These are phyloP conservation scores for Symbiodinium pilosum DNA, from an alignment of 73 alveolate species.

Conservation along the genomic window DNA sequence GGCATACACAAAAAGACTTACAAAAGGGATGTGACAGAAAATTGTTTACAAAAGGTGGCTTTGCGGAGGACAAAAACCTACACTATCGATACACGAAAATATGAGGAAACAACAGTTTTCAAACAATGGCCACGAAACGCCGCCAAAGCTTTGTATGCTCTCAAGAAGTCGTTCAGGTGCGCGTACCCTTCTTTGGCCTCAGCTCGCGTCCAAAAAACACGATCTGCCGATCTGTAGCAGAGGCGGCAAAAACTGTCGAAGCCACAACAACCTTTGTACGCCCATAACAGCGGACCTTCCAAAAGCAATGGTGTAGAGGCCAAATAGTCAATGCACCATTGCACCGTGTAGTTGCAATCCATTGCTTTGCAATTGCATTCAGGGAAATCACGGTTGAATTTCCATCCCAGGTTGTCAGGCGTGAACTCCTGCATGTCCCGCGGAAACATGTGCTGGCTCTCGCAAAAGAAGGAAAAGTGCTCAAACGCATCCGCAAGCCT, in stretches of 20 bases:
- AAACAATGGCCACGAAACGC: too few relatives aligned
- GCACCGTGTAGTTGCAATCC: background rate
- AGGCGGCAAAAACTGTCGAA: slow-evolving; percentile 9
- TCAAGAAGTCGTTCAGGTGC: background rate
- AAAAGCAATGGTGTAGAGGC: background rate
- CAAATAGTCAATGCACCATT: slow-evolving; percentile 9
- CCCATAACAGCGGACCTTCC: background rate
- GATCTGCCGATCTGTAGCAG: background rate
- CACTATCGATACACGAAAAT: too few relatives aligned
- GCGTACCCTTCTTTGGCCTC: background rate
- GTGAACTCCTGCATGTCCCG: slow-evolving; percentile 64
- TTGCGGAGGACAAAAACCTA: too few relatives aligned
- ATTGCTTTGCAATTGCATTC: slow-evolving; percentile 35
- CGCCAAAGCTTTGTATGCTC: background rate
- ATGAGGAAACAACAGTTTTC: too few relatives aligned
- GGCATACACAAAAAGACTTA: too few relatives aligned
- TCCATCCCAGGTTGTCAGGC: slow-evolving; percentile 20
- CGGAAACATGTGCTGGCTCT: too few relatives aligned
- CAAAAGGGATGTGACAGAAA: too few relatives aligned
- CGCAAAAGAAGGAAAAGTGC: background rate
- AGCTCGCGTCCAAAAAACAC: background rate
- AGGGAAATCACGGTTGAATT: background rate
- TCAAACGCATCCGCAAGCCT: background rate
- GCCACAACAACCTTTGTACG: background rate
- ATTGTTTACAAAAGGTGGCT: too few relatives aligned